A percentile compares a stretch with the other conserved stretches of the same genome.
phyloP scores from a whole-genome alignment of 2,329 filamentous ascomycete species.

The Aspergillus fumigatiaffinis region DNA sequence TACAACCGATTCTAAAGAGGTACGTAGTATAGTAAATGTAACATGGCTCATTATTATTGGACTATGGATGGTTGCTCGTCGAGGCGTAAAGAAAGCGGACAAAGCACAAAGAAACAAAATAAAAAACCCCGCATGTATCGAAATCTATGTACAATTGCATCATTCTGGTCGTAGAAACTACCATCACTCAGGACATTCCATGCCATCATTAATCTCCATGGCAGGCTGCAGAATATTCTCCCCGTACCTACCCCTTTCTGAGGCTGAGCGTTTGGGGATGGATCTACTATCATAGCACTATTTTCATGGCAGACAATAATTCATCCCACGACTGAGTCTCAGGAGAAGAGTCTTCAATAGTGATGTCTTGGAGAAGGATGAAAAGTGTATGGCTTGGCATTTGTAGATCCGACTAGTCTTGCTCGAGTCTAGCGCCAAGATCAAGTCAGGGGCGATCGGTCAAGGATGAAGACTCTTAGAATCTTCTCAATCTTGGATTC shows the following conservation, averaged over 20 bases:
- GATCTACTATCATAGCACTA: background rate
- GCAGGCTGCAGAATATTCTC: too few relatives aligned
- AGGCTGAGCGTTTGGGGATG: background rate
- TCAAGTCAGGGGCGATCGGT: background rate
- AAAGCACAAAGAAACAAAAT: background rate
- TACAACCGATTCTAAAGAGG: too few relatives aligned
- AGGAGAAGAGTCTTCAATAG: background rate
- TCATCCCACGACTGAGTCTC: background rate
- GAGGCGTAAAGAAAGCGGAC: background rate
- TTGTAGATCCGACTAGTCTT: background rate
- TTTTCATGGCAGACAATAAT: background rate
- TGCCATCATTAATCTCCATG: too few relatives aligned
- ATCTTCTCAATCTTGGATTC: background rate
- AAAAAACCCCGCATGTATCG: background rate
- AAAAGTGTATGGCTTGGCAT: background rate
- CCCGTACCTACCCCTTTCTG: background rate
- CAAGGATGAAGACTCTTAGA: background rate
- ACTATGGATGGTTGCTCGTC: background rate
- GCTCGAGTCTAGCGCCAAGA: background rate
- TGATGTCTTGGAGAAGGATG: background rate
- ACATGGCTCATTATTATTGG: too few relatives aligned
- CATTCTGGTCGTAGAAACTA: background rate
- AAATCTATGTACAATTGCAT: background rate
- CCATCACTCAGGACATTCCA: background rate
- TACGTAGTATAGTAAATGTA: too few relatives aligned